Percentiles rank a stretch among this genome's conserved stretches.
Evolutionary conservation across 2,329 filamentous ascomycete species (phyloP).

Genomic region (Trichoderma citrinoviride): DNA sequence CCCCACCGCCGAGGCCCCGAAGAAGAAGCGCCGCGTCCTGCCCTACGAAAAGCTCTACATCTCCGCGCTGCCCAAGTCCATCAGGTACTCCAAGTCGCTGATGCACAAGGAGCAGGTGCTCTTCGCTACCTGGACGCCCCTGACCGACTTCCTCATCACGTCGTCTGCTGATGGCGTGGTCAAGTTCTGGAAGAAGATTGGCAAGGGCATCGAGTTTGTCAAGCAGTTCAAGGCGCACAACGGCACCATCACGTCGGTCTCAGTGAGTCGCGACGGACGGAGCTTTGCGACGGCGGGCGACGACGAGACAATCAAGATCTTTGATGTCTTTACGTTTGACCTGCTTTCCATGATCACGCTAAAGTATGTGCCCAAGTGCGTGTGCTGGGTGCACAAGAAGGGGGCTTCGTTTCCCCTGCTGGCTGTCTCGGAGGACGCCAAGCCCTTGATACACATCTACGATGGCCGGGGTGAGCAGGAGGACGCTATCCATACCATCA

Average conservation of each 20-base stretch:
- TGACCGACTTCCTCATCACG: slow-evolving; percentile 93
- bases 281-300: slow-evolving; percentile 87
- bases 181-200: slow-evolving; percentile 98
- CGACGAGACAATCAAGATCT: slow-evolving; percentile 78
- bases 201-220: slow-evolving; percentile 89
- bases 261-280: slow-evolving; percentile 82
- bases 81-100: slow-evolving; percentile 87
- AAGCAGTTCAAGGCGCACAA: slow-evolving; percentile 94
- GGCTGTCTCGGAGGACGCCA: slow-evolving; percentile 74
- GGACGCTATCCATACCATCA: slow-evolving; percentile 72
- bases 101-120: slow-evolving; percentile 97
- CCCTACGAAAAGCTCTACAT: slow-evolving; percentile 95
- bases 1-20: slow-evolving; percentile 73
- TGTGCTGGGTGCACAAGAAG: slow-evolving; percentile 89
- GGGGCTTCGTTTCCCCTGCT: slow-evolving; percentile 85
- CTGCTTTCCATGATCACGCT: slow-evolving; percentile 79
- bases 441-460: slow-evolving; percentile 74
- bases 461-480: slow-evolving; percentile 84
- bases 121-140: slow-evolving; percentile 82
- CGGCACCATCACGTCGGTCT: slow-evolving; percentile 80
- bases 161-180: slow-evolving; percentile 93
- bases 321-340: slow-evolving; percentile 83
- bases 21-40: slow-evolving; percentile 88
- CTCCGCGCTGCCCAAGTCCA: slow-evolving; percentile 76
- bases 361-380: slow-evolving; percentile 68